A percentile compares a stretch with the other conserved stretches of the same genome.
These are phyloP conservation scores for Phytophthora capsici DNA, from an alignment of 352 stramenopile genomes.

Conservation along the genomic window DNA sequence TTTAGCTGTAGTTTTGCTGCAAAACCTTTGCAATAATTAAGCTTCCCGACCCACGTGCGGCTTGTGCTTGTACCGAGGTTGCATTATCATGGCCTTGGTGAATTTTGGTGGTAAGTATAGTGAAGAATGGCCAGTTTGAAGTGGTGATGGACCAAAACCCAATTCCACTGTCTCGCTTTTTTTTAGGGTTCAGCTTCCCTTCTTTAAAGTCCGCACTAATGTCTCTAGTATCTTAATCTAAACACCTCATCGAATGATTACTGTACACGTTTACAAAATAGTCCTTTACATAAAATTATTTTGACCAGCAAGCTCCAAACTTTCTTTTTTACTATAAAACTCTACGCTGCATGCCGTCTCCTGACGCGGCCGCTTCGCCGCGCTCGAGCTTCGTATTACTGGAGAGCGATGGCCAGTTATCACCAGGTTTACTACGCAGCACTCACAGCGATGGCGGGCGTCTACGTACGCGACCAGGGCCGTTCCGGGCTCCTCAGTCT, in stretches of 20 bases:
- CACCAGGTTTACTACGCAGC: conserved; percentile 26
- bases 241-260: conserved; percentile 3
- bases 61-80: no score
- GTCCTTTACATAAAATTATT: conserved; percentile 15
- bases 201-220: conserved; percentile 28
- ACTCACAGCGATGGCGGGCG: conserved; percentile 26
- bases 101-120: not conserved
- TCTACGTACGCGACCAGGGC: conserved; percentile 7
- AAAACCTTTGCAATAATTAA: conserved; percentile 5
- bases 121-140: conserved; percentile 21
- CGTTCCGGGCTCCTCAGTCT: conserved; percentile 19
- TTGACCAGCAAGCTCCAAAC: conserved; percentile 24
- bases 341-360: conserved; percentile 20
- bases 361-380: conserved; percentile 38
- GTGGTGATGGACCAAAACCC: conserved; percentile 18
- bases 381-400: conserved; percentile 70
- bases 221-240: not conserved
- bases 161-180: conserved; percentile 2
- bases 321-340: conserved; percentile 9
- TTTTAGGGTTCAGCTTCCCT: conserved; percentile 1
- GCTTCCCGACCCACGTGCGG: not conserved
- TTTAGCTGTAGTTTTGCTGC: not conserved
- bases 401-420: conserved; percentile 45
- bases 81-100: no score
- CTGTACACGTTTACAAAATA: conserved; percentile 7